phyloP scores from a whole-genome alignment of 768 basidiomycete genomes.

The Megacollybia marginata region DNA sequence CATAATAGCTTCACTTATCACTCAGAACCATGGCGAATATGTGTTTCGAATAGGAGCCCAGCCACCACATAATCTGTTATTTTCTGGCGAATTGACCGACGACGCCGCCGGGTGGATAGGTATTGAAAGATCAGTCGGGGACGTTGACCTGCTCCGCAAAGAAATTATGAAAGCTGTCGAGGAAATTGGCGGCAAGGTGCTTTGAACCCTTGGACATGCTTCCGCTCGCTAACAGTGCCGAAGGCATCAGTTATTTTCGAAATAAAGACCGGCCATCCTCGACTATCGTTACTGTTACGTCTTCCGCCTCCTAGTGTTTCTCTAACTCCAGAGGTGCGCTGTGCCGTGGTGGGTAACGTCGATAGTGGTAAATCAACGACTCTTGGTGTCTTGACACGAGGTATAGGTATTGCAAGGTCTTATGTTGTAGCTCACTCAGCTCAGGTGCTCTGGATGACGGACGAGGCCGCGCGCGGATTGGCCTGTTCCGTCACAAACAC shows the following conservation, averaged over 20 bases:
- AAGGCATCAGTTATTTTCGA: slow-evolving; percentile 56
- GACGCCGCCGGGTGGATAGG: slow-evolving; percentile 51
- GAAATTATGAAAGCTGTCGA: slow-evolving; percentile 47
- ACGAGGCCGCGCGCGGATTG: slow-evolving; percentile 74
- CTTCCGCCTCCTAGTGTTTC: slow-evolving; percentile 72
- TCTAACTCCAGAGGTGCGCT: slow-evolving; percentile 84
- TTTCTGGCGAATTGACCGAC: slow-evolving; percentile 43
- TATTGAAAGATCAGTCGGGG: slow-evolving; percentile 36
- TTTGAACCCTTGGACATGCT: neutral
- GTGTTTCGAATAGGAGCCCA: slow-evolving; percentile 65
- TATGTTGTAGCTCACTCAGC: neutral
- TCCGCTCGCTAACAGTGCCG: neutral
- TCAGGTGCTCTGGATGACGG: slow-evolving; percentile 76
- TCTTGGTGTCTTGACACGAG: slow-evolving; percentile 91
- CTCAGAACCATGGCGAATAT: slow-evolving; percentile 65
- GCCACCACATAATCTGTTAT: slow-evolving; percentile 51
- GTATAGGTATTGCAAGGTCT: slow-evolving; percentile 27
- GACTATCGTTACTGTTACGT: slow-evolving; percentile 57
- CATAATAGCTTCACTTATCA: slow-evolving; percentile 57
- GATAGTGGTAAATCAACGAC: slow-evolving; percentile 94
- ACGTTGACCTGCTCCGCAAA: slow-evolving; percentile 39
- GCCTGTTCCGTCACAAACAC: slow-evolving; percentile 93
- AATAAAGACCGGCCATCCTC: slow-evolving; percentile 36
- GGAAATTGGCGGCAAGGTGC: slow-evolving; percentile 76
- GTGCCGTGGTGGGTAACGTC: slow-evolving; percentile 94